Conservation (phyloP, 148 eudicot species). For the Persicaria maculosa region DNA sequence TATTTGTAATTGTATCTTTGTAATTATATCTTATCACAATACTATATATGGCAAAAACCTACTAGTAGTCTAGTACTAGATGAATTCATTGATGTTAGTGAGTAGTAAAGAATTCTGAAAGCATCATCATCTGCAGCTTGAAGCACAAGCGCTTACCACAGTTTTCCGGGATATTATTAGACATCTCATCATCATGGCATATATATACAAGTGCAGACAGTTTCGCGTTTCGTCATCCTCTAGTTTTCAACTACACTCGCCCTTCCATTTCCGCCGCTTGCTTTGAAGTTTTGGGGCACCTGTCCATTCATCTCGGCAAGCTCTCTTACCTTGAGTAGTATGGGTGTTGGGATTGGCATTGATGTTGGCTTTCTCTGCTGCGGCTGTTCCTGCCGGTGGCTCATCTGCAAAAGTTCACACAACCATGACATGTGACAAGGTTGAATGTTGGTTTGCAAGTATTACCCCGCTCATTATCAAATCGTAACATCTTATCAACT, state of each 20-base stretch:
- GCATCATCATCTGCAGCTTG: background rate
- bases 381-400: constrained; percentile 22
- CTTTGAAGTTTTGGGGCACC: constrained; percentile 35
- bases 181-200: background rate
- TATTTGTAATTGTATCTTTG: no score
- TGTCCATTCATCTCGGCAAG: constrained; percentile 79
- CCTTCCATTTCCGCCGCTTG: constrained; percentile 30
- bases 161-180: background rate
- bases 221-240: background rate
- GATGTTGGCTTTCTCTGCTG: constrained; percentile 53
- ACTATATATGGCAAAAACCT: no score
- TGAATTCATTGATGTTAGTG: background rate
- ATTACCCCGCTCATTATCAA: no score
- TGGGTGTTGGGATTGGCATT: constrained; percentile 58
- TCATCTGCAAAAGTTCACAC: background rate
- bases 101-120: background rate
- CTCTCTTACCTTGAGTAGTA: constrained; percentile 76
- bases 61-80: background rate
- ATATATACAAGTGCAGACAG: constrained; percentile 9
- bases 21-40: no score
- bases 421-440: background rate
- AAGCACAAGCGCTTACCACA: background rate
- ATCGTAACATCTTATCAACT: no score
- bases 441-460: no score
- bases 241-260: constrained; percentile 33